phyloP scores from a whole-genome alignment of 2,329 filamentous ascomycete species.

The Paecilomyces fulvus region DNA sequence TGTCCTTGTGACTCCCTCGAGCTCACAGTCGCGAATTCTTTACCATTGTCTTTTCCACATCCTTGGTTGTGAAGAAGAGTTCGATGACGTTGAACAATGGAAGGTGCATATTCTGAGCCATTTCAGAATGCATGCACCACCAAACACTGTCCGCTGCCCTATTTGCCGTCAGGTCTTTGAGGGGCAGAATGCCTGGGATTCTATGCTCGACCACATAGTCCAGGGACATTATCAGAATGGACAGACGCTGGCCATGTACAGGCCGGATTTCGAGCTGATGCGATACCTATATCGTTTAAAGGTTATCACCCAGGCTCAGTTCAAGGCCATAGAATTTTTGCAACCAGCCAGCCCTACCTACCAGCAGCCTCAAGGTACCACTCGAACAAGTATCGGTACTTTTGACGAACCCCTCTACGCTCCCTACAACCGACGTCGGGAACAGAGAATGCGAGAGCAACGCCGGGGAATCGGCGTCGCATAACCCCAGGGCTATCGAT shows the following conservation, averaged over 20 bases:
- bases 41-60: constrained; percentile 39
- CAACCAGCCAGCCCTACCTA: constrained; percentile 28
- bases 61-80: constrained; percentile 34
- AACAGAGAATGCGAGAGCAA: constrained; percentile 29
- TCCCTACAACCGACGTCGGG: constrained; percentile 30
- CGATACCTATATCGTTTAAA: constrained; percentile 35
- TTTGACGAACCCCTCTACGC: constrained; percentile 33
- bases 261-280: constrained; percentile 38
- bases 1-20: constrained; percentile 17
- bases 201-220: constrained; percentile 35
- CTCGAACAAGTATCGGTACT: constrained; percentile 28
- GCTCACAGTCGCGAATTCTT: constrained; percentile 2
- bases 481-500: constrained; percentile 4
- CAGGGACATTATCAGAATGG: constrained; percentile 33
- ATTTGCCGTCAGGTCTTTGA: constrained; percentile 23
- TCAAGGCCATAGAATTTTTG: constrained; percentile 35
- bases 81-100: constrained; percentile 31
- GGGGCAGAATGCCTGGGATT: constrained; percentile 29
- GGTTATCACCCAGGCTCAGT: constrained; percentile 35
- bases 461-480: constrained; percentile 25
- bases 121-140: constrained; percentile 33
- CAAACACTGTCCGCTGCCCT: constrained; percentile 35
- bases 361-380: constrained; percentile 27
- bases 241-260: constrained; percentile 31
- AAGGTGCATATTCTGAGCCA: constrained; percentile 38